Evolutionary conservation across 768 basidiomycete species (phyloP).

Genomic region (Kwoniella sp.): DNA sequence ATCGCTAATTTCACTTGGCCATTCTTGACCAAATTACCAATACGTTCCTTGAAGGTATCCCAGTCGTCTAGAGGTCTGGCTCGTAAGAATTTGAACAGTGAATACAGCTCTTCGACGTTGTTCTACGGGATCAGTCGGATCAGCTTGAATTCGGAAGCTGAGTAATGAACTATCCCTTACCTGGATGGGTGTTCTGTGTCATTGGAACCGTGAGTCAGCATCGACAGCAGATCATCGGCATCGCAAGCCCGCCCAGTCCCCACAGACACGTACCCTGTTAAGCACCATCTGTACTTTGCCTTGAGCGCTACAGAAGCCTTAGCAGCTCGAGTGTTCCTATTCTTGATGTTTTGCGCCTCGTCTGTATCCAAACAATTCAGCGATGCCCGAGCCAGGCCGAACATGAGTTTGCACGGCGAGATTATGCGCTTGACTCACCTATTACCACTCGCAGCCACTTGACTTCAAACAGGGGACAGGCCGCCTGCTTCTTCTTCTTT

Average conservation of each 20-base stretch:
- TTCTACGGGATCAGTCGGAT: slow-evolving; percentile 62
- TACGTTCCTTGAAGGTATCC: slow-evolving; percentile 74
- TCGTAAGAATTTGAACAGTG: slow-evolving; percentile 83
- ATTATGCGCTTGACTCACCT: no score
- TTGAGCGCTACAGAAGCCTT: slow-evolving; percentile 75
- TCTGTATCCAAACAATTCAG: no score
- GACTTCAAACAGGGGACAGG: slow-evolving; percentile 65
- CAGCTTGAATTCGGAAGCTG: no score
- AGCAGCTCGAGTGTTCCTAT: slow-evolving; percentile 72
- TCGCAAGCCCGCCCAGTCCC: slow-evolving; percentile 1
- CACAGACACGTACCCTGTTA: slow-evolving; percentile 65
- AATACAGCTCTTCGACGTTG: slow-evolving; percentile 82
- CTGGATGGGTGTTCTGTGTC: slow-evolving; percentile 53
- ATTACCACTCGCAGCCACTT: slow-evolving; percentile 85
- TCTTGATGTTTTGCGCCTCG: slow-evolving; percentile 94
- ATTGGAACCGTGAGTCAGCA: neutral
- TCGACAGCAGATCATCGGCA: slow-evolving; percentile 6
- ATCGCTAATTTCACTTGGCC: slow-evolving; percentile 68
- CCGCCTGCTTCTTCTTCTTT: slow-evolving; percentile 59
- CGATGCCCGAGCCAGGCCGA: no score
- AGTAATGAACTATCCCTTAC: no score
- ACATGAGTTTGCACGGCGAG: no score
- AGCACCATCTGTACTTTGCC: slow-evolving; percentile 80
- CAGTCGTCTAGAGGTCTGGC: slow-evolving; percentile 75
- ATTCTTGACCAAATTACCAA: slow-evolving; percentile 75